Evolutionary conservation across 305 asterid species (phyloP).

Genomic region (Fraxinus platypoda): DNA sequence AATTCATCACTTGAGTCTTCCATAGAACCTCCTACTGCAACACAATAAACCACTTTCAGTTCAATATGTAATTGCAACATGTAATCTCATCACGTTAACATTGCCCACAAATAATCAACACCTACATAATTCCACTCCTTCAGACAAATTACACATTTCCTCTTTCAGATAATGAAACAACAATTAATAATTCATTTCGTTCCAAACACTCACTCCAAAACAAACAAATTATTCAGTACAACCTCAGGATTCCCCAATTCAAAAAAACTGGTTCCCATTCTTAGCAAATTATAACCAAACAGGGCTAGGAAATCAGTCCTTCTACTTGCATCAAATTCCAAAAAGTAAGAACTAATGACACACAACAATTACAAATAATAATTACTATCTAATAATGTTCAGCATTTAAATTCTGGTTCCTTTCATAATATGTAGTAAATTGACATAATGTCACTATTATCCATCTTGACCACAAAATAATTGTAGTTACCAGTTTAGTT

Average conservation of each 20-base stretch:
- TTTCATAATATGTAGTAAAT: neutral
- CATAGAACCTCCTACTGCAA: too few species aligned
- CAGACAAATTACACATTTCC: too few species aligned
- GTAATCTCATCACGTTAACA: too few species aligned
- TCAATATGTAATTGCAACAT: too few species aligned
- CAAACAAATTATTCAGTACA: conserved; percentile 1
- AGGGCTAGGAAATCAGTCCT: neutral
- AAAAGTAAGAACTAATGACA: neutral
- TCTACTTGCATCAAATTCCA: conserved; percentile 10
- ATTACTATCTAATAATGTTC: neutral
- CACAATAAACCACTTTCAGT: too few species aligned
- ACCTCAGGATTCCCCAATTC: neutral
- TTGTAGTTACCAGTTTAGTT: neutral
- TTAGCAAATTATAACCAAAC: conserved; percentile 1
- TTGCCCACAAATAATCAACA: too few species aligned
- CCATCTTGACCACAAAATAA: too few species aligned
- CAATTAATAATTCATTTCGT: too few species aligned
- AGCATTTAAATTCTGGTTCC: neutral
- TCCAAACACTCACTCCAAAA: too few species aligned
- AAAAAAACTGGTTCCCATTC: neutral
- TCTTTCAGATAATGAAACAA: too few species aligned
- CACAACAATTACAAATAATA: neutral
- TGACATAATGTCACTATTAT: neutral
- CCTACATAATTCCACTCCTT: too few species aligned
- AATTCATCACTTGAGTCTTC: too few species aligned